phyloP scores from a whole-genome alignment of 2,329 filamentous ascomycete species.

The Colletotrichum zoysiae region DNA sequence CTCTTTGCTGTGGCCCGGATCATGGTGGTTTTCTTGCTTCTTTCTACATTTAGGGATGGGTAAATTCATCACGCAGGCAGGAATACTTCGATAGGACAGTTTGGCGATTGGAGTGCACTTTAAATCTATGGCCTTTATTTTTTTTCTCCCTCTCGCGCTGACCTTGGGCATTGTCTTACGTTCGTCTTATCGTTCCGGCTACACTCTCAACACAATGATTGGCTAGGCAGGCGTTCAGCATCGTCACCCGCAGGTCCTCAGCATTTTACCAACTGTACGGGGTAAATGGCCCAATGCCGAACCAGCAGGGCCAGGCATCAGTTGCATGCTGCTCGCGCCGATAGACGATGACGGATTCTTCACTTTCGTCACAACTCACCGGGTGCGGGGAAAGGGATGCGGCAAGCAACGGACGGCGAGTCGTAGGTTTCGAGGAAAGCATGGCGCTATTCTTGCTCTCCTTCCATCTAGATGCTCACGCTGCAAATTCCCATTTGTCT shows the following conservation, averaged over 20 bases:
- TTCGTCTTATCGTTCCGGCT: slow-evolving; percentile 1
- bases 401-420: slow-evolving; percentile 11
- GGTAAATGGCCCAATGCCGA: slow-evolving; percentile 1
- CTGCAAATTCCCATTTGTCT: neutral
- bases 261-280: slow-evolving; percentile 10
- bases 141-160: slow-evolving; percentile 19
- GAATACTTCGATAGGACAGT: slow-evolving; percentile 61
- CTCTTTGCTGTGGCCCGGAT: slow-evolving; percentile 42
- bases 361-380: neutral
- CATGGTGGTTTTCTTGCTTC: slow-evolving; percentile 43
- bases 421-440: slow-evolving; percentile 22
- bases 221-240: neutral
- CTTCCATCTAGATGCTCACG: slow-evolving; percentile 31
- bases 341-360: slow-evolving; percentile 10
- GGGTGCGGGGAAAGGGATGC: slow-evolving; percentile 4
- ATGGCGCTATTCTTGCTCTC: slow-evolving; percentile 13
- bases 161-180: neutral
- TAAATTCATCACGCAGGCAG: slow-evolving; percentile 53
- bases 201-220: slow-evolving; percentile 15
- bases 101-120: slow-evolving; percentile 66
- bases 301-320: slow-evolving; percentile 30
- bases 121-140: slow-evolving; percentile 52
- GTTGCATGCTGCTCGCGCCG: neutral
- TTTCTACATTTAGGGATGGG: slow-evolving; percentile 50
- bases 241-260: slow-evolving; percentile 27